Conservation (phyloP, 768 basidiomycete species). For the Leccinellum luteum region DNA sequence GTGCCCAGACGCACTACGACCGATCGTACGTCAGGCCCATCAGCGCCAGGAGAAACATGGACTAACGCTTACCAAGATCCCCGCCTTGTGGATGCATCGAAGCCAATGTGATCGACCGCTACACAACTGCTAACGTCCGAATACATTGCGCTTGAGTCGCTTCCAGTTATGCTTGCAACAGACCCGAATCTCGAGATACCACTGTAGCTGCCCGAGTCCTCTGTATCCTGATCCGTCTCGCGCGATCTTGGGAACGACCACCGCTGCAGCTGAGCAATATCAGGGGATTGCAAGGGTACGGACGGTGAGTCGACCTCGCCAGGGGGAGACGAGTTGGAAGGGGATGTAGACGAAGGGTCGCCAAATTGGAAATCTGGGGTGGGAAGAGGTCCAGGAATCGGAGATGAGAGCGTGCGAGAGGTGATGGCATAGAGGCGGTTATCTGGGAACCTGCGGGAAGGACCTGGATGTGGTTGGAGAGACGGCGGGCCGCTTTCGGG, state of each 20-base stretch:
- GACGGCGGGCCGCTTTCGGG: constrained; percentile 21
- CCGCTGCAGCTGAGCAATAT: constrained; percentile 33
- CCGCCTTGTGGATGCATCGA: constrained; percentile 34
- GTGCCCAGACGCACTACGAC: constrained; percentile 28
- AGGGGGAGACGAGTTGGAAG: constrained; percentile 49
- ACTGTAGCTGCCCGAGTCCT: constrained; percentile 51
- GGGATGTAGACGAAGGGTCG: constrained; percentile 45
- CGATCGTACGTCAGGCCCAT: constrained; percentile 22
- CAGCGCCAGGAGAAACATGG: constrained; percentile 19
- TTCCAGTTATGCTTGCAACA: constrained; percentile 57
- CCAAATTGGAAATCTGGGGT: constrained; percentile 65
- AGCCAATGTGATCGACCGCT: constrained; percentile 29
- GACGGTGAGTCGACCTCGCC: constrained; percentile 39
- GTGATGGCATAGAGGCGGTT: constrained; percentile 48
- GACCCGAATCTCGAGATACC: constrained; percentile 55
- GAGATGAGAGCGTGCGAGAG: constrained; percentile 48
- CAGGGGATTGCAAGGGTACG: constrained; percentile 41
- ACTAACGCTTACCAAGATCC: constrained; percentile 26
- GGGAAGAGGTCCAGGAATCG: constrained; percentile 53
- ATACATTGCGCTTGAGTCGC: constrained; percentile 54
- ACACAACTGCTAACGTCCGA: constrained; percentile 43
- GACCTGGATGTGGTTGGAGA: constrained; percentile 7
- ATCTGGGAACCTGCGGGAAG: constrained; percentile 37
- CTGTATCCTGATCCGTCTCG: constrained; percentile 47
- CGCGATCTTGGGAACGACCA: constrained; percentile 43